Evolutionary conservation across 179 eudicot species (phyloP).

Genomic region (Beta macrorhiza): DNA sequence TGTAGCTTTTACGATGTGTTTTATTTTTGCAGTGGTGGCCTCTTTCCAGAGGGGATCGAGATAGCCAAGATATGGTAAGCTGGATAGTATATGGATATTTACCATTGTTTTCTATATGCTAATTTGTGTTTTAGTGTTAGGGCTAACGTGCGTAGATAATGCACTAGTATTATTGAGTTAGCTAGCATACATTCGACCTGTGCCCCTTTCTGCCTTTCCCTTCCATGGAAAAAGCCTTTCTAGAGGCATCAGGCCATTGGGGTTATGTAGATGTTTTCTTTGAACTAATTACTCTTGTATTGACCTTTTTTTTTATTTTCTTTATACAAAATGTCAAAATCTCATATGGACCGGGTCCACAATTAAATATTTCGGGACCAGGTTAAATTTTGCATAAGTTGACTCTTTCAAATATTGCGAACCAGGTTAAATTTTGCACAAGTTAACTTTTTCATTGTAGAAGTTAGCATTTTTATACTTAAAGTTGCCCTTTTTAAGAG

Average conservation of each 20-base stretch:
- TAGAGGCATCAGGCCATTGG: not conserved
- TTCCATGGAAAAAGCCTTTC: not conserved
- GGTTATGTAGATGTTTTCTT: not conserved
- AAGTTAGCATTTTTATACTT: too few relatives aligned
- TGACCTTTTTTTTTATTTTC: too few relatives aligned
- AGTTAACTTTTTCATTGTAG: too few relatives aligned
- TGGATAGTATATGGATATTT: not conserved
- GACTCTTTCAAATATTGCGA: too few relatives aligned
- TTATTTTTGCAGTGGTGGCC: conserved; percentile 88
- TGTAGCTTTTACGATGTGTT: conserved; percentile 24
- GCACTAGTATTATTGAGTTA: not conserved
- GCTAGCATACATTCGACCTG: not conserved
- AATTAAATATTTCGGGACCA: too few relatives aligned
- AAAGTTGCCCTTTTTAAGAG: too few relatives aligned
- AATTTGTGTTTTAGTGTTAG: not conserved
- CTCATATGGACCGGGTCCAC: too few relatives aligned
- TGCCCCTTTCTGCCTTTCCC: not conserved
- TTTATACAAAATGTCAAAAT: too few relatives aligned
- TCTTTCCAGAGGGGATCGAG: conserved; percentile 96
- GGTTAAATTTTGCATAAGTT: too few relatives aligned
- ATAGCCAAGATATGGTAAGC: conserved; percentile 93
- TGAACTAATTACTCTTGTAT: not conserved
- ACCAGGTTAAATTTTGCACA: too few relatives aligned
- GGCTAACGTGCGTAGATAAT: not conserved
- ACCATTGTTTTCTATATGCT: not conserved